Evolutionary conservation across 108 stramenopile genomes (phyloP).

Genomic region (Mediolabrus comicus): DNA sequence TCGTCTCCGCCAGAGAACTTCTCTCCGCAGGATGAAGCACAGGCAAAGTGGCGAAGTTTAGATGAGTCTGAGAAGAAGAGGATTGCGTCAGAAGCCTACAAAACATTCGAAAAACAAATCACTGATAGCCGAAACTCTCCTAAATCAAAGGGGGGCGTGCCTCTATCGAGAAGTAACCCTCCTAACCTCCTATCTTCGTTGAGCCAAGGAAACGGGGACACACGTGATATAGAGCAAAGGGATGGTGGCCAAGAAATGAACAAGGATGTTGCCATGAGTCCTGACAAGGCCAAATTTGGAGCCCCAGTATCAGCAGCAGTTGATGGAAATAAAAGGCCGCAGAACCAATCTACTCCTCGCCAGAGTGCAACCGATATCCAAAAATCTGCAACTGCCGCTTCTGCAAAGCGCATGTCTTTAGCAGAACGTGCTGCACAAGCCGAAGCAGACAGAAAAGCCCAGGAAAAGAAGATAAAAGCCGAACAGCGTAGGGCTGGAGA

Average conservation of each 20-base stretch:
- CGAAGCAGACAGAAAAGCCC: neutral
- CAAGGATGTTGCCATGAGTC: neutral
- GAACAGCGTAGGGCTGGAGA: neutral
- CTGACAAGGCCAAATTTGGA: neutral
- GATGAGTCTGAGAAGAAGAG: conserved; percentile 47
- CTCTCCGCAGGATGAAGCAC: conserved; percentile 28
- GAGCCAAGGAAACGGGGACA: conserved; percentile 10
- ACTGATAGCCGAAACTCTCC: conserved; percentile 20
- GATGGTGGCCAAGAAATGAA: conserved; percentile 43
- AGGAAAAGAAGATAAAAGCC: neutral
- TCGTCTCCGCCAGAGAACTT: conserved; percentile 1
- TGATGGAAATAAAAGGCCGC: neutral
- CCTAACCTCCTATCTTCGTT: neutral
- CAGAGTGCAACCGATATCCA: conserved; percentile 4
- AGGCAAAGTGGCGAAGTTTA: conserved; percentile 41
- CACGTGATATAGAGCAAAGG: conserved; percentile 28
- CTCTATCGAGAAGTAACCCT: neutral
- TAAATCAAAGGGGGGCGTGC: neutral
- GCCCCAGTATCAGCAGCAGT: neutral
- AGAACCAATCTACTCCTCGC: neutral
- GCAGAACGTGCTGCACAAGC: conserved; percentile 7
- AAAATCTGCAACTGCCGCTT: neutral
- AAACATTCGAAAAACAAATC: conserved; percentile 42
- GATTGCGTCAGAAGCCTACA: conserved; percentile 43
- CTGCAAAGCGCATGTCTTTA: conserved; percentile 2